Base-by-base conservation (phyloP, 2,329 filamentous ascomycete species). In the Aschersonia sp. region DNA sequence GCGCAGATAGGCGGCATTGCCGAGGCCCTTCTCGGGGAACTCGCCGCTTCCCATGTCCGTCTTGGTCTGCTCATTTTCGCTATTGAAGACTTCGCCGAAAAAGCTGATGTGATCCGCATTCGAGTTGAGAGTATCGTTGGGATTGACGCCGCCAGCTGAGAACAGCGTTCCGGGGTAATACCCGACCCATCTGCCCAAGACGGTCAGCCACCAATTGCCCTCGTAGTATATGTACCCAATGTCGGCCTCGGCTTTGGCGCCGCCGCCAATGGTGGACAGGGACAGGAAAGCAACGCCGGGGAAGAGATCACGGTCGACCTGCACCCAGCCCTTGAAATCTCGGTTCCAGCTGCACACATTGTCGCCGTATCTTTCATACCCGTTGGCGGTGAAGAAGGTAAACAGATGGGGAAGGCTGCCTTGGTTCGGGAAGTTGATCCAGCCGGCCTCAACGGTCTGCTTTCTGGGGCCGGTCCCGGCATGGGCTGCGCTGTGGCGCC, bases 41-140 rank as follows among this genome's bases (percentile, higher is more conserved):
- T 53, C 46, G 43, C 54, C 54, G 43, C 53, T 56, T 33, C 53
- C 55, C 55, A 56, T 55, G 37, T 55, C 52, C 10, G 52, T 55
- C 12, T 47, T 52, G 5, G 53, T 54, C 44, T 53, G 10, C 3
- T 32, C n/a, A 8, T 47, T 12, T 32, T 47, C 52, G 45, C 52
- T 52, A 46, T 56, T 55, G 49, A 48, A 55, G 9, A 56, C 46
- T 32, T 56, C 55, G 30, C 54, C 55, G 40, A 51, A 56, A 9
- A 51, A 55, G 44, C 48, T 43, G 43, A 56, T 51, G 11, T 44
- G 30, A 12, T 49, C 45, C 2, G 54, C 44, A 35, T 52, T 46
- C 6, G 14, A 7, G 14, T 47, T 47, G 4, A 56, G 50, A 3
- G 55, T 55, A 9, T 47, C 43, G 1, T 32, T 33, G 4, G 47